These are phyloP conservation scores for Graphilbum fragrans DNA, from an alignment of 2,329 filamentous ascomycete genomes.

Conservation along the genomic window DNA sequence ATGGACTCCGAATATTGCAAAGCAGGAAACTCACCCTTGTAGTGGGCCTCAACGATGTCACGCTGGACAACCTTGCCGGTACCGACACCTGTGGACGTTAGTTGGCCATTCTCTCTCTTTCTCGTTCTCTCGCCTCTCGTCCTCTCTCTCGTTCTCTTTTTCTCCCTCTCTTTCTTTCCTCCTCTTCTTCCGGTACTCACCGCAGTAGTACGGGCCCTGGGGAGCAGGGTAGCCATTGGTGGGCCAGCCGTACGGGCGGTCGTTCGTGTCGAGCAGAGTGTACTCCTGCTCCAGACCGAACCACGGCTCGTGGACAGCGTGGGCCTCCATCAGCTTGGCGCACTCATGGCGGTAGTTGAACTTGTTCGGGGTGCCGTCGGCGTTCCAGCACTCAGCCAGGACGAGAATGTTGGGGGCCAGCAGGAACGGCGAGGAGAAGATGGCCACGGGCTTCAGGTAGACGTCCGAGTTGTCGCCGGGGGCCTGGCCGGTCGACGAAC, in stretches of 20 bases:
- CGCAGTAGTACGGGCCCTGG: slow-evolving; percentile 94
- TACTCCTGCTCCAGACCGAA: slow-evolving; percentile 98
- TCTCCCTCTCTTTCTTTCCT: too few species aligned
- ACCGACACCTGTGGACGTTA: too few species aligned
- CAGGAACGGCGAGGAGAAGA: slow-evolving; percentile 83
- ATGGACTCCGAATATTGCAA: not conserved
- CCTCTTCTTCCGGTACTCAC: too few species aligned
- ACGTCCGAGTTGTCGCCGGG: slow-evolving; percentile 72
- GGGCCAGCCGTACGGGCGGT: slow-evolving; percentile 89
- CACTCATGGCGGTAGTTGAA: slow-evolving; percentile 96
- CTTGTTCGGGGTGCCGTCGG: slow-evolving; percentile 92
- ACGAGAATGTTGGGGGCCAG: slow-evolving; percentile 70
- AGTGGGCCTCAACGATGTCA: slow-evolving; percentile 89
- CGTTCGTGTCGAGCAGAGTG: slow-evolving; percentile 75
- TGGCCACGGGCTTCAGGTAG: slow-evolving; percentile 18
- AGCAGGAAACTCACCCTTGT: slow-evolving; percentile 22
- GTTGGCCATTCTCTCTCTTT: too few species aligned
- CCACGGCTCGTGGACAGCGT: slow-evolving; percentile 79
- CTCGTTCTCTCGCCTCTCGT: too few species aligned
- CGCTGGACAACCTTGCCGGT: slow-evolving; percentile 95
- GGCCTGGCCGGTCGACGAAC: slow-evolving; percentile 64
- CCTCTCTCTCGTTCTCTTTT: too few species aligned
- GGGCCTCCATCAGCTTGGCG: slow-evolving; percentile 76
- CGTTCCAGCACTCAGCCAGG: slow-evolving; percentile 87
- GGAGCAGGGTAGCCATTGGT: slow-evolving; percentile 80